Evolutionary conservation across 495 filamentous ascomycete genomes (phyloP).

Genomic region (Coniosporium apollinis): DNA sequence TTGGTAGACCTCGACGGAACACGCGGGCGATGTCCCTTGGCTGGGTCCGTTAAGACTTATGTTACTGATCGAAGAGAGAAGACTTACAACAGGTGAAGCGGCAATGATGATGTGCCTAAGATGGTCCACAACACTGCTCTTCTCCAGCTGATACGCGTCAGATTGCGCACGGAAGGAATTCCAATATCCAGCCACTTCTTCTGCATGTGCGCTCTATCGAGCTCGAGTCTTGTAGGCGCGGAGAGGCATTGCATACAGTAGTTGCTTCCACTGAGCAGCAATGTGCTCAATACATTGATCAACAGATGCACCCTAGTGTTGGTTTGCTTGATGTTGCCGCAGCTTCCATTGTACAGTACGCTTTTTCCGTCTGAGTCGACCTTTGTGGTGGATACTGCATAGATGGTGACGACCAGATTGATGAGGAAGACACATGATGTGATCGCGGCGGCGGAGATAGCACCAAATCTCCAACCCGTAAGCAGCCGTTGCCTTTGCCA

Average conservation of each 20-base stretch:
- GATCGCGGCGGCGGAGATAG: background rate
- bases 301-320: constrained; percentile 4
- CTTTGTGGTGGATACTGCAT: background rate
- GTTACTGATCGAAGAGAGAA: too few relatives aligned
- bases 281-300: constrained; percentile 8
- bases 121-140: constrained; percentile 3
- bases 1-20: too few relatives aligned
- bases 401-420: constrained; percentile 4
- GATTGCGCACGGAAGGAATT: constrained; percentile 5
- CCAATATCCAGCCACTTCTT: constrained; percentile 9
- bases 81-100: constrained; percentile 8
- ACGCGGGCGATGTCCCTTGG: too few relatives aligned
- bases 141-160: constrained; percentile 4
- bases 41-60: too few relatives aligned
- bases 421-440: constrained; percentile 3
- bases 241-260: constrained; percentile 4
- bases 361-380: background rate
- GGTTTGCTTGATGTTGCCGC: background rate
- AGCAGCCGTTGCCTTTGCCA: background rate
- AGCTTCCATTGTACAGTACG: constrained; percentile 5
- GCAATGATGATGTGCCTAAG: constrained; percentile 6
- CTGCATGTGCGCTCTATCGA: constrained; percentile 6
- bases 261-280: constrained; percentile 6
- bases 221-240: constrained; percentile 9
- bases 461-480: constrained; percentile 5